phyloP scores from a whole-genome alignment of 2,329 filamentous ascomycete species.

The Ophiostoma fasciatum region DNA sequence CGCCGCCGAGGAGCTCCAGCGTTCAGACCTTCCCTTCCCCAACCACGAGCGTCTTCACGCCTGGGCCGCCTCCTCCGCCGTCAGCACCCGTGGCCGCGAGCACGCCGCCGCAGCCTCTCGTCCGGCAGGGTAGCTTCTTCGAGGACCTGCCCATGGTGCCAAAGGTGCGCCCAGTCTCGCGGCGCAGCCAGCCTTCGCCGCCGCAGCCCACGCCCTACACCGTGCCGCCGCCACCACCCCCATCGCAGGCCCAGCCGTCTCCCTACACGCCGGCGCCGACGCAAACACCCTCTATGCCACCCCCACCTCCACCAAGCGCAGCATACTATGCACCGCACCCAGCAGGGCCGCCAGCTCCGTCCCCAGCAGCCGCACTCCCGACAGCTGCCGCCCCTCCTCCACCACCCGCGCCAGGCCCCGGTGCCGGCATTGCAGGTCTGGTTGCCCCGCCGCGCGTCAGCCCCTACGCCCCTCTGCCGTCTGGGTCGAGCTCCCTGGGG shows the following conservation, averaged over 20 bases:
- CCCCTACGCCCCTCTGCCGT: constrained; percentile 36
- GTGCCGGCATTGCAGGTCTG: constrained; percentile 16
- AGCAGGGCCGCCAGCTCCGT: too few species aligned
- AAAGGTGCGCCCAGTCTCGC: constrained; percentile 45
- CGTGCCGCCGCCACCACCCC: constrained; percentile 3
- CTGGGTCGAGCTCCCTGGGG: constrained; percentile 13
- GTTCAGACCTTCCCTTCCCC: constrained; percentile 23
- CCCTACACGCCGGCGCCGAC: constrained; percentile 9
- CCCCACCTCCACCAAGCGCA: constrained; percentile 14
- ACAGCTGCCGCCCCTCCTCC: background rate
- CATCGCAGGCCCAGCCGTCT: constrained; percentile 8
- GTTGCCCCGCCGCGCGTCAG: constrained; percentile 37
- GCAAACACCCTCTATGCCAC: constrained; percentile 14
- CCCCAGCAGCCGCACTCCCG: background rate
- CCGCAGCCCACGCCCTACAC: constrained; percentile 21
- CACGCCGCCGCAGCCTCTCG: constrained; percentile 13
- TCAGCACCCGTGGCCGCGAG: background rate
- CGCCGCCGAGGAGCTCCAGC: constrained; percentile 48
- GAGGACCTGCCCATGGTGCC: constrained; percentile 56
- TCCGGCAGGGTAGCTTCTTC: constrained; percentile 47
- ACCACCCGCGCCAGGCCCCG: background rate
- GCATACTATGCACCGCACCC: constrained; percentile 10
- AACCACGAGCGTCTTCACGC: constrained; percentile 5
- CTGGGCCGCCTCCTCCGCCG: constrained; percentile 19
- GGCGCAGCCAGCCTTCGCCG: constrained; percentile 34